These are phyloP conservation scores for Alopecurus myosuroides DNA, from an alignment of 176 grass and related monocot genomes.

Conservation along the genomic window DNA sequence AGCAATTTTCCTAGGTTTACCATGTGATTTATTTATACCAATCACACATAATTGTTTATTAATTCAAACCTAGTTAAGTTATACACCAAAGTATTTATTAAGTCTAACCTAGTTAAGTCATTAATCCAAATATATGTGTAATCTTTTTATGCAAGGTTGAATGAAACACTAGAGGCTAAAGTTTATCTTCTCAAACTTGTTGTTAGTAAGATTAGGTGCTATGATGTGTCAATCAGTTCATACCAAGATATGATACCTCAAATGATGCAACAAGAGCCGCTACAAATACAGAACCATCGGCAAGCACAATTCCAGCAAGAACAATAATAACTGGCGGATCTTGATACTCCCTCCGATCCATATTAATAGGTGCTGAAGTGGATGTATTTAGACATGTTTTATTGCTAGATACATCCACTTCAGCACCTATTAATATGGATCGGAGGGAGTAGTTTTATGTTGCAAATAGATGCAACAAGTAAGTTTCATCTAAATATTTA, in stretches of 20 bases:
- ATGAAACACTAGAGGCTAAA: constrained; percentile 42
- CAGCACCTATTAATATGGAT: too few species aligned
- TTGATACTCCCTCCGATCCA: too few species aligned
- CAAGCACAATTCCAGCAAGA: background rate
- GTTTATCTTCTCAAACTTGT: constrained; percentile 34
- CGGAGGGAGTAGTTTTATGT: too few species aligned
- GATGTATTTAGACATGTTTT: too few species aligned
- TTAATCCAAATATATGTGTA: background rate
- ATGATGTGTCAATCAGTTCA: constrained; percentile 8
- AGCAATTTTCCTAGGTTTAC: background rate
- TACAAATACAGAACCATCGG: constrained; percentile 31
- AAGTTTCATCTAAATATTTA: too few species aligned
- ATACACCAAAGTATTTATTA: background rate
- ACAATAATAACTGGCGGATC: background rate
- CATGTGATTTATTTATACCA: background rate
- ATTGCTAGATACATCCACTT: too few species aligned
- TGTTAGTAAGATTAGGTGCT: constrained; percentile 32
- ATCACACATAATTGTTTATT: background rate
- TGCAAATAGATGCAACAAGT: too few species aligned
- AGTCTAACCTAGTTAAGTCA: background rate
- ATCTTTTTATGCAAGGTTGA: constrained; percentile 26
- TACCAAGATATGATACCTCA: constrained; percentile 23
- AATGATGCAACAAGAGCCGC: constrained; percentile 39
- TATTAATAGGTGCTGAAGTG: too few species aligned
- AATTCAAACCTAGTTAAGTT: background rate